A percentile compares a stretch with the other conserved stretches of the same genome.
phyloP scores from a whole-genome alignment of 2,329 filamentous ascomycete genomes.

The Fusarium sp. region DNA sequence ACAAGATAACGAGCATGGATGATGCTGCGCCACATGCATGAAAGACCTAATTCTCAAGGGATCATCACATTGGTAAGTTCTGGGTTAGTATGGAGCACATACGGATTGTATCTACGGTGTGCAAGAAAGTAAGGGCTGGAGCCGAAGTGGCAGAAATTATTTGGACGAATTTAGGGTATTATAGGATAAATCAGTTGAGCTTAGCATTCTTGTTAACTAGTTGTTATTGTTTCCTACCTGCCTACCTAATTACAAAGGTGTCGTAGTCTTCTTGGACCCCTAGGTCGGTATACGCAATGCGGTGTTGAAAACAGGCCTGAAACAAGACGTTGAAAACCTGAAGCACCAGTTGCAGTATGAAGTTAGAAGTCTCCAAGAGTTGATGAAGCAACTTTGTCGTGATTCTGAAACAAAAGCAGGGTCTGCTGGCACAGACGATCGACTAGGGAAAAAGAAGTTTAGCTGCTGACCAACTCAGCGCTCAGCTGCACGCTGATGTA shows the following conservation, averaged over 20 bases:
- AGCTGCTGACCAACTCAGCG: slow-evolving; percentile 10
- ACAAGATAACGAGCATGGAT: slow-evolving; percentile 11
- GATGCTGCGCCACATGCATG: slow-evolving; percentile 21
- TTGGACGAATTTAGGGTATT: background rate
- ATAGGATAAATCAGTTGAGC: background rate
- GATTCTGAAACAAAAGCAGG: slow-evolving; percentile 29
- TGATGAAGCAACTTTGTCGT: slow-evolving; percentile 20
- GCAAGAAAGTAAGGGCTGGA: background rate
- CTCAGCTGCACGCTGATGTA: slow-evolving; percentile 26
- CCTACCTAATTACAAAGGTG: background rate
- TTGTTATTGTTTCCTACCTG: background rate
- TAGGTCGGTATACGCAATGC: background rate
- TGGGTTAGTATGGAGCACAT: background rate
- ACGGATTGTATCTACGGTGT: background rate
- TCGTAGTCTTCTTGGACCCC: background rate
- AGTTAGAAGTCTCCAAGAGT: background rate
- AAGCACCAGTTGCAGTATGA: slow-evolving; percentile 17
- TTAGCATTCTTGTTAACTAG: background rate
- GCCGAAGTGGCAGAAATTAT: background rate
- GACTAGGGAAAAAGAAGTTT: background rate
- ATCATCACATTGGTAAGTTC: background rate
- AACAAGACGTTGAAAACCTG: slow-evolving; percentile 19
- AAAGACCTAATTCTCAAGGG: background rate
- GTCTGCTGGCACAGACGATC: slow-evolving; percentile 13
- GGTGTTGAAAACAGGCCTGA: slow-evolving; percentile 14